Evolutionary conservation across 306 rosid species (phyloP), one percentile per base, ranked within the genome.

Genomic region (Prunus padus): DNA sequence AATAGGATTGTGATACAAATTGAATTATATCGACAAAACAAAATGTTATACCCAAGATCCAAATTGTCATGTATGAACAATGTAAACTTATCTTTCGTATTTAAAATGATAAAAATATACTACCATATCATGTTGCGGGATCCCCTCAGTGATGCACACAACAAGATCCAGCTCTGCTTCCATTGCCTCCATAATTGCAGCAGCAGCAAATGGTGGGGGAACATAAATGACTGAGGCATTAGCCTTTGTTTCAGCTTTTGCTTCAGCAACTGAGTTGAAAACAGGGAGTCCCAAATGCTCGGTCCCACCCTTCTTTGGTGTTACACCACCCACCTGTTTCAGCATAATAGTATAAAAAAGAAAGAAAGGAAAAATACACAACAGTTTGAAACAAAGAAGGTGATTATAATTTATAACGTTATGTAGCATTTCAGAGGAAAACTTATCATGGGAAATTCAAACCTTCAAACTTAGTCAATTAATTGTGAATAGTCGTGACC

Each of bases 271-370:
- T 14, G 88, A 33, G 81, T 96, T 96, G 88, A 92, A 96, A 19
- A 96, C 99, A 8, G 99, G 99, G 73, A 96, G 98, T n/a, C 99
- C 99, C 76, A 93, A 72, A 78, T 96, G 99, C 73, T 96, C 97
- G 0, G 97, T 89, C 79, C 99, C 99, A 7, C 99, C 99, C 73
- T 96, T 96, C 92, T 92, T 96, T 1, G 99, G 99, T 1, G 99
- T 96, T 33, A 96, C 99, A 68, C 99, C 99, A 51, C 98, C 99
- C 40, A 96, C 93, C 97, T 91, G 79, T 62, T 69, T 68, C 52
- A 61, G 23, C 31, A 75, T 70, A 78, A 70, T 18, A 25, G 3
- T 9, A 46, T 65, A 1, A 11, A 2, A 20, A 70, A 16, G 18
- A 68, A n/a, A 33, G 13, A 49, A 42, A 47, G 22, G 52, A 28